Percentiles rank a stretch among this genome's conserved stretches.
Conservation (phyloP, 1,284 basidiomycete species). For the Malassezia japonica region DNA sequence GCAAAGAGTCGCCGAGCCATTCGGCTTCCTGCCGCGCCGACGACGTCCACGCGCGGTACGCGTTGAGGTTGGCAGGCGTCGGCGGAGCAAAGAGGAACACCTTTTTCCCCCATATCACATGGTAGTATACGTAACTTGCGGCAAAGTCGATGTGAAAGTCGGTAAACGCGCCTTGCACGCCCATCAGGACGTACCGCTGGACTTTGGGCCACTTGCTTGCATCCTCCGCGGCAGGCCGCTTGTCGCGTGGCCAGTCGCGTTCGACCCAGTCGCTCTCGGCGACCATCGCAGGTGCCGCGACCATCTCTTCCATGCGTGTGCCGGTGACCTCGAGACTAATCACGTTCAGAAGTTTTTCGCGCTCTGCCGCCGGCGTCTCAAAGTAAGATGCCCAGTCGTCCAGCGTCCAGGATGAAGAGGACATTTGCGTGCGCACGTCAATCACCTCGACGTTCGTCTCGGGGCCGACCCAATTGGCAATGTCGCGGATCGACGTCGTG, state of each 20-base stretch:
- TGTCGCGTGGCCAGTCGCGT: conserved; percentile 67
- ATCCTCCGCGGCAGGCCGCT: conserved; percentile 22
- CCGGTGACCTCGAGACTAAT: conserved; percentile 78
- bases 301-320: conserved; percentile 62
- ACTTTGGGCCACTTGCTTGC: conserved; percentile 70
- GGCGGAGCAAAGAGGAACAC: conserved; percentile 86
- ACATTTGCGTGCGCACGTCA: conserved; percentile 49
- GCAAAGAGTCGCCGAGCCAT: conserved; percentile 84
- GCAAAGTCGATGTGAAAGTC: conserved; percentile 50
- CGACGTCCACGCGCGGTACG: conserved; percentile 65
- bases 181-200: conserved; percentile 91
- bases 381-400: conserved; percentile 84
- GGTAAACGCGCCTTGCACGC: conserved; percentile 64
- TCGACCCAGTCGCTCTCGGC: conserved; percentile 93
- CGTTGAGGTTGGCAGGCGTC: conserved; percentile 73
- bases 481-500: conserved; percentile 64
- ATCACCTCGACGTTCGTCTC: conserved; percentile 37
- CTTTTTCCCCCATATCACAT: conserved; percentile 52
- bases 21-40: conserved; percentile 70
- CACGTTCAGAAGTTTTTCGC: conserved; percentile 69
- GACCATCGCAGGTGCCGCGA: conserved; percentile 62
- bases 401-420: conserved; percentile 61
- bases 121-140: conserved; percentile 25
- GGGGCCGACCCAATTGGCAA: conserved; percentile 62
- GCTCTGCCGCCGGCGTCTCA: conserved; percentile 54